Base-by-base conservation (phyloP, 148 eudicot species). In the Amaranthus palmeri region DNA sequence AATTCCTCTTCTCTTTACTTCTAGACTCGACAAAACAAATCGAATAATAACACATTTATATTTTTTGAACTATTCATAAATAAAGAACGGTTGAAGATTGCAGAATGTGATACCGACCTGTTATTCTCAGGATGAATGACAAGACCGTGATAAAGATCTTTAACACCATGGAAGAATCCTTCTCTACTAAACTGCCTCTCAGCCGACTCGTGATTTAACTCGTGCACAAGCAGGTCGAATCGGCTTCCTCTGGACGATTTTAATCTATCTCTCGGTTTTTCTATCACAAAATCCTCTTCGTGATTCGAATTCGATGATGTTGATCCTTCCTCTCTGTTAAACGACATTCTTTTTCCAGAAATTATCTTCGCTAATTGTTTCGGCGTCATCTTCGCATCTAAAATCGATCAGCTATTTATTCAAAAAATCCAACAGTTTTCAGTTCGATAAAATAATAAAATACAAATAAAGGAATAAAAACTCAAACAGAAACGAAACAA, bases 81-180 rank as follows among this genome's bases (percentile, higher is more conserved):
- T 25, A 25, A 25, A 25, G 36, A 25, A 25, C 36, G 36, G 36
- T 25, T 25, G 36, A 25, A 25, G 1, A 25, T 25, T 25, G 36
- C 36, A 25, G 36, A 25, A 25, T 25, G 36, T 25, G 36, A 25
- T 25, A 25, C 36, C 36, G 36, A 89, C 89, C 87, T 83, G 85
- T 81, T 80, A 4, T 87, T 25, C 36, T 25, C 85, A 4, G 96
- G 92, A 69, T 83, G 80, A 55, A 90, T 83, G 74, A 71, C 81
- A 41, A 60, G 64, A 15, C 85, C 82, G 18, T 64, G 62, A 11
- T 85, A 85, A 41, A 87, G 75, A 78, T 78, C 90, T 65, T 41
- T 73, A 15, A 88, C 54, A 64, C 88, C 90, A 54, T 67, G 51
- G 73, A 87, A 50, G 46, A 88, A 78, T 5, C 65, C 73, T 44